Base-by-base conservation (phyloP, 2,329 filamentous ascomycete species). In the Epichloe bromicola region DNA sequence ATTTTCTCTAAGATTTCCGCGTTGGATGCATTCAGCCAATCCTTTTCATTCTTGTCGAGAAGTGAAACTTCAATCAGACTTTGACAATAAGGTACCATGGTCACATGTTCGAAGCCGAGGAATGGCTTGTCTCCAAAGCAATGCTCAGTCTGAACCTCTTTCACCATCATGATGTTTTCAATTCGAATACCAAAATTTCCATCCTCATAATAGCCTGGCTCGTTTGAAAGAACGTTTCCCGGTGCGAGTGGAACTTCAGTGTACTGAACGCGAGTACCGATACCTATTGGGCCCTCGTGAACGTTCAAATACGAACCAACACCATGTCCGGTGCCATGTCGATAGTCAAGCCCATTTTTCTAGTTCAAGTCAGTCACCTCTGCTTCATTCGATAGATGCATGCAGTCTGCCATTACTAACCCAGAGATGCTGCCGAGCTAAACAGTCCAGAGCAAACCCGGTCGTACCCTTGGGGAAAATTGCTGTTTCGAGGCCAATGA, bases 201-300 rank as follows among this genome's bases (percentile, higher is more conserved):
- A 60, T 98, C 93, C 67, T 97, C 90, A 65, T 98, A 98, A 70
- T 90, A 98, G 33, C 93, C 93, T 2, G 93, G 93, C 67, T 98
- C 89, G 61, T 96, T 89, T 2, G 91, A 97, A 49, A 97, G 81
- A 40, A 98, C 91, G 60, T 98, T 96, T 43, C 93, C 93, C n/a
- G 88, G 76, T 0, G 88, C 80, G 33, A 98, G 75, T 0, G 93
- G 78, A 5, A 97, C 90, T 64, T 98, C 93, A 0, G 88, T 85
- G 64, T 91, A 96, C 60, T 94, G 87, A 39, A 94, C 81, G 43
- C 93, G 79, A 10, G 90, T 96, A 30, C 93, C 93, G 54, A 98
- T 94, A 19, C 93, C 93, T 55, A 98, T 95, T 1, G 93, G 93
- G 0, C 93, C 93, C 70, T 98, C 93, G 64, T 98, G 93, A 0